phyloP scores from a whole-genome alignment of 805 yeast genomes.

The Candida arabinofermentans region DNA sequence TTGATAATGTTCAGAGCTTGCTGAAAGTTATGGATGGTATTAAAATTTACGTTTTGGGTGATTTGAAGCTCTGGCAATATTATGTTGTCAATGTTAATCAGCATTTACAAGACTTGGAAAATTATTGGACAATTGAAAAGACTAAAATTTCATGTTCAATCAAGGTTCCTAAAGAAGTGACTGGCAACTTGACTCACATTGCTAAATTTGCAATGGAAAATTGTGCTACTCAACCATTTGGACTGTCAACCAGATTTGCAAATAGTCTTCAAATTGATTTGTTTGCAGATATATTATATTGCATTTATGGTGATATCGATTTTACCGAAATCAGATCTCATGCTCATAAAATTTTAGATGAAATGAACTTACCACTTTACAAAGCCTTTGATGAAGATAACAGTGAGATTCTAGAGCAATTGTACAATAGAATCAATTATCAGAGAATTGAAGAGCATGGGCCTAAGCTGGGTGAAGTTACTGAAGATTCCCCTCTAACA shows the following conservation, averaged over 20 bases:
- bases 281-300: slow-evolving; percentile 50
- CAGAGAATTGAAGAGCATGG: slow-evolving; percentile 77
- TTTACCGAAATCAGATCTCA: slow-evolving; percentile 33
- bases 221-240: slow-evolving; percentile 40
- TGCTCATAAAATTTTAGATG: slow-evolving; percentile 61
- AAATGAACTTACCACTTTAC: slow-evolving; percentile 71
- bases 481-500: slow-evolving; percentile 55
- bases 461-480: slow-evolving; percentile 70
- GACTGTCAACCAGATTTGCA: slow-evolving; percentile 44
- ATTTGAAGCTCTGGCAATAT: slow-evolving; percentile 79
- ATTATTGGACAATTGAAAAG: slow-evolving; percentile 29
- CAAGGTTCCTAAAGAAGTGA: slow-evolving; percentile 40
- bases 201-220: slow-evolving; percentile 44
- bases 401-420: slow-evolving; percentile 58
- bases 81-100: slow-evolving; percentile 62
- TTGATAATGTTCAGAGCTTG: slow-evolving; percentile 52
- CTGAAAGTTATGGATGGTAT: slow-evolving; percentile 62
- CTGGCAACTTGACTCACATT: slow-evolving; percentile 43
- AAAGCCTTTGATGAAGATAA: slow-evolving; percentile 72
- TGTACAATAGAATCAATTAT: slow-evolving; percentile 73
- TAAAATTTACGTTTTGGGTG: slow-evolving; percentile 59
- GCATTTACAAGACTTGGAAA: slow-evolving; percentile 37
- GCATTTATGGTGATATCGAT: slow-evolving; percentile 30
- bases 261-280: slow-evolving; percentile 49
- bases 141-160: slow-evolving; percentile 20